phyloP scores from a whole-genome alignment of 768 basidiomycete species.

The Amanita rubescens region DNA sequence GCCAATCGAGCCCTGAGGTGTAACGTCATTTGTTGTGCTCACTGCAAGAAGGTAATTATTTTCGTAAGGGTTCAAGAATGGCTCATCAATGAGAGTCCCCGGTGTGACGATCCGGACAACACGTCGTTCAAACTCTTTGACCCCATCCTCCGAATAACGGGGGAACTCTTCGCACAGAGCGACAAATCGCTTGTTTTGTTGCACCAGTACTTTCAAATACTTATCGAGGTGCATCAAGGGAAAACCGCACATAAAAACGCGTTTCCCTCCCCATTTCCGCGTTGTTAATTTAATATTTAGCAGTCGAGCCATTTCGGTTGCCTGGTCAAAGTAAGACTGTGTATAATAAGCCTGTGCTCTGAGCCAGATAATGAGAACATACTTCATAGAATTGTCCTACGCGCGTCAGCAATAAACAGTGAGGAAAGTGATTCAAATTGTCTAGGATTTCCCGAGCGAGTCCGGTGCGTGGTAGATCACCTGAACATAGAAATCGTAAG shows the following conservation, averaged over 20 bases:
- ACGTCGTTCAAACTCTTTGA: constrained; percentile 67
- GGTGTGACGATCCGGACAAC: constrained; percentile 88
- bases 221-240: constrained; percentile 80
- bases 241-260: constrained; percentile 86
- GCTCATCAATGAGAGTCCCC: constrained; percentile 89
- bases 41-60: constrained; percentile 88
- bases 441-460: constrained; percentile 63
- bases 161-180: constrained; percentile 93
- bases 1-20: constrained; percentile 32
- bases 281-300: constrained; percentile 80
- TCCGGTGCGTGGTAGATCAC: constrained; percentile 11
- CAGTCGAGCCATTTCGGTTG: constrained; percentile 63
- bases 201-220: constrained; percentile 79
- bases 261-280: constrained; percentile 62
- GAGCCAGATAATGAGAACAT: constrained; percentile 10
- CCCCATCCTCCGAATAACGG: constrained; percentile 33
- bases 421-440: constrained; percentile 72
- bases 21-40: constrained; percentile 14
- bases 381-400: constrained; percentile 98
- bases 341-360: constrained; percentile 6
- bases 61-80: constrained; percentile 77
- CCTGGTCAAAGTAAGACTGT: constrained; percentile 94
- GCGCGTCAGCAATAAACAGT: constrained; percentile 84
- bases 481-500: background rate
- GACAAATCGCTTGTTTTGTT: constrained; percentile 76